Evolutionary conservation across 495 filamentous ascomycete species (phyloP), one percentile per base, ranked within the genome.

Genomic region (Hypoxylon lienhwacheense): DNA sequence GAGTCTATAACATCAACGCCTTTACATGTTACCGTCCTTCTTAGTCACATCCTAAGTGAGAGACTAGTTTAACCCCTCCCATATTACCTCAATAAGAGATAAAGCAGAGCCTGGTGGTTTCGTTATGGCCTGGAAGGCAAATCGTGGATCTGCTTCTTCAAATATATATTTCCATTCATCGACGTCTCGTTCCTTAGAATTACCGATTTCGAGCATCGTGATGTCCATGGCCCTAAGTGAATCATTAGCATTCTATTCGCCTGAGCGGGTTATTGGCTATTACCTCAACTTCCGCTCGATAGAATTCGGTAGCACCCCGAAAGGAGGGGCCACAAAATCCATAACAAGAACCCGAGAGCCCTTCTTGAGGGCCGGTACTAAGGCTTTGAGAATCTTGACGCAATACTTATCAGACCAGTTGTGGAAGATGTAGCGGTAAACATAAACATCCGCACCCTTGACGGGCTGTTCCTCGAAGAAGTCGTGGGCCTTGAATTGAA

Each of bases 401-500:
- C 59, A 69, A 20, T 79, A 65, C 24, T 66, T 60, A 31, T 77
- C 68, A 0, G 68, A 36, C 70, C 76, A 77, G 49, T 83, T 73
- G 43, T 83, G 79, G 15, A 84, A 53, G 20, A 82, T 70, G 55
- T 67, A 66, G 1, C 80, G 73, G 11, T 79, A 66, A 32, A 83
- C 60, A 55, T 82, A 84, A 2, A 77, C 69, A 39, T 82, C 77
- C 1, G 79, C 81, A 4, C 50, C 56, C 4, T 50, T 39, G 29
- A 77, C 49, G 0, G 78, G 71, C 52, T 83, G 78, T 4, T 57
- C 43, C 11, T 65, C 33, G 56, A 81, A 73, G 56, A 84, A 80
- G 50, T 80, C 72, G 39, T 82, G 72, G 0, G 63, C 63, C 53
- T 63, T 54, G 55, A 76, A 82, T 0, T 46, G 17, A 37, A 81